Base-by-base conservation (phyloP, 163 green algal species). In the Coccomyxa subellipsoidea region DNA sequence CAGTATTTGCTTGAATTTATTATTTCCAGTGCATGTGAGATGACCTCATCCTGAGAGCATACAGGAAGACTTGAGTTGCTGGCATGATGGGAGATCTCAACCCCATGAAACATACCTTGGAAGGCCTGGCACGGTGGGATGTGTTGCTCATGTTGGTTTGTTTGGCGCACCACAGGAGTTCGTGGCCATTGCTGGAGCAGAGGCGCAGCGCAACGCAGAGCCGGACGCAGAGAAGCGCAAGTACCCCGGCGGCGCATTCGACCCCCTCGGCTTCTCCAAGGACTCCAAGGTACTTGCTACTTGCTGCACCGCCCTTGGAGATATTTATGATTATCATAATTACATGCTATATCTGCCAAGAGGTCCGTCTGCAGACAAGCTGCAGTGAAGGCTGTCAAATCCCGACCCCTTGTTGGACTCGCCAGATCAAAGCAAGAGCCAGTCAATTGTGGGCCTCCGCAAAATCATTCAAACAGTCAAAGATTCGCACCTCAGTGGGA, bases 161-260 rank as follows among this genome's bases (percentile, higher is more conserved):
- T 12, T 12, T 76, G 21, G 21, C 15, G 31, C 69, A 76, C 6
- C 6, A 80, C 84, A 93, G 90, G 91, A 98, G 90, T 91, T 96
- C 72, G 87, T 95, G 39, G 82, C 88, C 69, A 93, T 98, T 78
- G 94, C 92, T 77, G 90, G 89, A 39, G 91, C 88, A 73, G 95
- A 98, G 92, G 88, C 85, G 39, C 82, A 91, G 80, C 93, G 95
- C 76, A 89, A 86, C 82, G 87, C 90, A 59, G 91, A 94, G 82
- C 72, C 88, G 18, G 94, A 96, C 85, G 54, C 83, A 38, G 88
- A 89, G 80, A 93, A 95, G 90, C 85, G 91, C 72, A 91, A 94
- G 81, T 99, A 99, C 96, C 96, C 96, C 40, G 95, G 95, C 85
- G 95, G 95, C 81, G 84, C 91, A 69, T 98, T 98, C 81, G 95